phyloP scores from a whole-genome alignment of 805 yeast genomes.

The Metschnikowia kofuensis region DNA sequence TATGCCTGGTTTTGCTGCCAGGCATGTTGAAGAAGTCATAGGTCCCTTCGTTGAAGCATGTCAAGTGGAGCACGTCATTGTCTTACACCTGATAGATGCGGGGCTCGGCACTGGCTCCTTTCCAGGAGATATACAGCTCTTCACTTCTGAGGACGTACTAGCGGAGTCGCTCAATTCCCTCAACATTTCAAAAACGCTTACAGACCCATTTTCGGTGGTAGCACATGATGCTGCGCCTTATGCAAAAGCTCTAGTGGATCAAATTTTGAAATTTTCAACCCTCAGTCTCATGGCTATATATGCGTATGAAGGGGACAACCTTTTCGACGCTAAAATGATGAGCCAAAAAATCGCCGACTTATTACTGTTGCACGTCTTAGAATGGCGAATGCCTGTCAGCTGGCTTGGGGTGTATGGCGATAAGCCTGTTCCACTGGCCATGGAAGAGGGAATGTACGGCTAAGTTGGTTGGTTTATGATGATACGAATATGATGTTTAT shows the following conservation, averaged over 20 bases:
- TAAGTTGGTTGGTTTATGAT: conserved; percentile 19
- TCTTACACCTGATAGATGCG: conserved; percentile 74
- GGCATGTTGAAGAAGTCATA: conserved; percentile 51
- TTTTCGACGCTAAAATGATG: conserved; percentile 59
- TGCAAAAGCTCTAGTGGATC: conserved; percentile 12
- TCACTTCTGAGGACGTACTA: conserved; percentile 30
- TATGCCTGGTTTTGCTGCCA: conserved; percentile 55
- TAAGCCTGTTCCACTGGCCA: conserved; percentile 58
- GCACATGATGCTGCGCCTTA: conserved; percentile 15
- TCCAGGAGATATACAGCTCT: conserved; percentile 25
- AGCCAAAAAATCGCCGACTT: conserved; percentile 37
- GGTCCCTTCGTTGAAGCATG: conserved; percentile 44
- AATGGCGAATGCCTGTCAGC: conserved; percentile 61
- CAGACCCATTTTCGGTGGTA: conserved; percentile 4
- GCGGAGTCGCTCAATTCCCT: conserved; percentile 29
- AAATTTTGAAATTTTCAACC: conserved; percentile 12
- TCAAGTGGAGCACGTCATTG: conserved; percentile 44
- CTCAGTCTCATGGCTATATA: conserved; percentile 49
- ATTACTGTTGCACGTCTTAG: conserved; percentile 18
- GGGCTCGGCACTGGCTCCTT: conserved; percentile 38
- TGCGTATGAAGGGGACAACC: conserved; percentile 91
- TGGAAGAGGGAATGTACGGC: conserved; percentile 77
- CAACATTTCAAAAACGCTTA: conserved; percentile 16
- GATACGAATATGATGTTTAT: too few species aligned
- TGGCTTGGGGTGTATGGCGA: conserved; percentile 88